phyloP scores from a whole-genome alignment of 2,329 filamentous ascomycete species.

The Mycosphaerella arachidis region DNA sequence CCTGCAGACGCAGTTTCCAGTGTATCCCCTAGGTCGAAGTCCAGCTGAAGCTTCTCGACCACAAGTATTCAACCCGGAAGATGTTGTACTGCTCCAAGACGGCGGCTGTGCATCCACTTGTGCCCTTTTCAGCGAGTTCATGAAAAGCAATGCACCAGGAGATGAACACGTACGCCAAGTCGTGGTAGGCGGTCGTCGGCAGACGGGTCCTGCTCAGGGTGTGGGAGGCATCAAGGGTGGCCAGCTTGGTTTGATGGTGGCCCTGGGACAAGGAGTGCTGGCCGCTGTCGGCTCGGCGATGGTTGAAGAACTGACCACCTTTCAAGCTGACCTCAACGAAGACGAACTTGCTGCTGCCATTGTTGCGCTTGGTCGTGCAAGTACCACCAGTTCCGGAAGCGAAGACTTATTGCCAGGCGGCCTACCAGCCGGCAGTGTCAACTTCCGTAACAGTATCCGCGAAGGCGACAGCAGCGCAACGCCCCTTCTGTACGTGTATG shows the following conservation, averaged over 20 bases:
- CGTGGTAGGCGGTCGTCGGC: conserved; percentile 37
- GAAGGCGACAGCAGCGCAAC: conserved; percentile 27
- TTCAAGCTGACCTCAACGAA: conserved; percentile 2
- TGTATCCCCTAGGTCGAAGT: not conserved
- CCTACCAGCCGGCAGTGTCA: conserved; percentile 31
- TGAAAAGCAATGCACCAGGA: conserved; percentile 36
- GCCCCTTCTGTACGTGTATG: conserved; percentile 40
- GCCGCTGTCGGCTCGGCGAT: conserved; percentile 1
- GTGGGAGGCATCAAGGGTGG: conserved; percentile 41
- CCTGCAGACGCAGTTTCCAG: not conserved
- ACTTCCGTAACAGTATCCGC: conserved; percentile 35
- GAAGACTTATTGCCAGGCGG: too few relatives aligned
- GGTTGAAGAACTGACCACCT: not conserved
- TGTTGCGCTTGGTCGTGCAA: conserved; percentile 7
- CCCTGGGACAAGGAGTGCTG: not conserved
- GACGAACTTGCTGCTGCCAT: not conserved
- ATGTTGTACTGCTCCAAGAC: conserved; percentile 42
- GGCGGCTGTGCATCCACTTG: conserved; percentile 43
- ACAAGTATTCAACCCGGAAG: conserved; percentile 35
- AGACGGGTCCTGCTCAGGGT: conserved; percentile 39
- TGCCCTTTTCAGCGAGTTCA: conserved; percentile 39
- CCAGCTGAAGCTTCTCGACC: conserved; percentile 12
- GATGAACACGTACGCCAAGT: conserved; percentile 32
- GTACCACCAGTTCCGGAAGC: too few relatives aligned
- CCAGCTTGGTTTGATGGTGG: conserved; percentile 24